These are phyloP conservation scores for Globisporangium canariense DNA, from an alignment of 352 stramenopile genomes.

Conservation along the genomic window DNA sequence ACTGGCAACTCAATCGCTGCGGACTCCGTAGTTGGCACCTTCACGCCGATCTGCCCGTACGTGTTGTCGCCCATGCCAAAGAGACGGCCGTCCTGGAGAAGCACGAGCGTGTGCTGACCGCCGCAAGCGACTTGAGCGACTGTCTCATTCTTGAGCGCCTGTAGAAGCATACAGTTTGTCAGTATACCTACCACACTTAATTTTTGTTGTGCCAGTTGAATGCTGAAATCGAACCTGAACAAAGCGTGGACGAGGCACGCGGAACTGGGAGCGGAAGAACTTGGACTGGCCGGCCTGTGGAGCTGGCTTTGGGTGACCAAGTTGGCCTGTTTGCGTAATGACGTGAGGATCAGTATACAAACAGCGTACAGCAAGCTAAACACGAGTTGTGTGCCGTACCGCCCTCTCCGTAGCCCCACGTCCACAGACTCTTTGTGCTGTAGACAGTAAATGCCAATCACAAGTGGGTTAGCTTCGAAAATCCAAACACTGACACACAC, in stretches of 20 bases:
- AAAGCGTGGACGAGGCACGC: conserved; percentile 59
- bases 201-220: neutral
- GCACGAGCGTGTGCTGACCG: conserved; percentile 64
- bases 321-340: conserved; percentile 31
- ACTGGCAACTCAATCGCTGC: conserved; percentile 37
- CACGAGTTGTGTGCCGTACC: conserved; percentile 15
- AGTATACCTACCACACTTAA: neutral
- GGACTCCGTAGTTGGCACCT: conserved; percentile 27
- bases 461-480: neutral
- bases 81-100: conserved; percentile 54
- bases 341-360: neutral
- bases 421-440: conserved; percentile 70
- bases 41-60: conserved; percentile 59
- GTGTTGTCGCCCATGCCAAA: conserved; percentile 77
- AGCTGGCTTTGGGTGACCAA: conserved; percentile 61
- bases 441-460: neutral
- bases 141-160: conserved; percentile 52
- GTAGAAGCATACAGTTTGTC: neutral
- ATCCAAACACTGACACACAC: conserved; percentile 1
- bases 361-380: no score
- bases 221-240: conserved; percentile 36
- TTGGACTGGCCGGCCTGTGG: conserved; percentile 54
- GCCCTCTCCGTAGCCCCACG: conserved; percentile 68
- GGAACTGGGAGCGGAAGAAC: conserved; percentile 80
- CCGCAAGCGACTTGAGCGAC: conserved; percentile 65